phyloP scores from a whole-genome alignment of 768 basidiomycete species.

The Tulasnella sp. region DNA sequence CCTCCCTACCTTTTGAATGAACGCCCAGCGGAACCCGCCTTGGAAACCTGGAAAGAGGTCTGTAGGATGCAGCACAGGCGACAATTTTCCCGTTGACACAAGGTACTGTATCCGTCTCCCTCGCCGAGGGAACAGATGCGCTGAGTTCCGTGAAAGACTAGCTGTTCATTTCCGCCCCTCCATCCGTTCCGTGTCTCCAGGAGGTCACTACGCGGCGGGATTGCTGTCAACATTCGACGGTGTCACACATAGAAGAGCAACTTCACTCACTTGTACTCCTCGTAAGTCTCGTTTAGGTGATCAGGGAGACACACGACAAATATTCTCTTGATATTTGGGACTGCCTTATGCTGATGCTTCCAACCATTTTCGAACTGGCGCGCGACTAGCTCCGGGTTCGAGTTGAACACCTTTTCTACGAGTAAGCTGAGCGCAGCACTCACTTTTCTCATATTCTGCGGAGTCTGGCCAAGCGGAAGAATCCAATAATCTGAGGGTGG shows the following conservation, averaged over 20 bases:
- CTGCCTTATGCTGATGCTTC: background rate
- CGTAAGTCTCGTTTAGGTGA: background rate
- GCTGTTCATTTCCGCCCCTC: background rate
- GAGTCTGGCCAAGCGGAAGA: background rate
- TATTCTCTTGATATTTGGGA: background rate
- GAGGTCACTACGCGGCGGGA: background rate
- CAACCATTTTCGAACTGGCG: slow-evolving; percentile 14
- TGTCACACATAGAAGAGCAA: background rate
- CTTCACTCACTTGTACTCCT: background rate
- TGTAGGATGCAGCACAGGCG: slow-evolving; percentile 1
- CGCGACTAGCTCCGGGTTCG: background rate
- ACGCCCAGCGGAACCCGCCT: background rate
- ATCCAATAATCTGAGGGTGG: background rate
- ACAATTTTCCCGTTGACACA: background rate
- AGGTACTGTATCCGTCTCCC: no score
- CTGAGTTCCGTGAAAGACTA: slow-evolving; percentile 3
- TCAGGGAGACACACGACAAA: background rate
- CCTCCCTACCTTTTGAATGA: background rate
- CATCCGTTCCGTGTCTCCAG: background rate
- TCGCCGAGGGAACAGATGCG: background rate
- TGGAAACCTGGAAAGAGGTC: slow-evolving; percentile 1
- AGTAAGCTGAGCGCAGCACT: background rate
- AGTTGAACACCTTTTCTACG: background rate
- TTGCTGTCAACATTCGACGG: background rate
- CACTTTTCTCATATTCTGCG: slow-evolving; percentile 4